A percentile compares a stretch with the other conserved stretches of the same genome.
Evolutionary conservation across 768 basidiomycete genomes (phyloP).

Genomic region (Macrolepiota dolichaula): DNA sequence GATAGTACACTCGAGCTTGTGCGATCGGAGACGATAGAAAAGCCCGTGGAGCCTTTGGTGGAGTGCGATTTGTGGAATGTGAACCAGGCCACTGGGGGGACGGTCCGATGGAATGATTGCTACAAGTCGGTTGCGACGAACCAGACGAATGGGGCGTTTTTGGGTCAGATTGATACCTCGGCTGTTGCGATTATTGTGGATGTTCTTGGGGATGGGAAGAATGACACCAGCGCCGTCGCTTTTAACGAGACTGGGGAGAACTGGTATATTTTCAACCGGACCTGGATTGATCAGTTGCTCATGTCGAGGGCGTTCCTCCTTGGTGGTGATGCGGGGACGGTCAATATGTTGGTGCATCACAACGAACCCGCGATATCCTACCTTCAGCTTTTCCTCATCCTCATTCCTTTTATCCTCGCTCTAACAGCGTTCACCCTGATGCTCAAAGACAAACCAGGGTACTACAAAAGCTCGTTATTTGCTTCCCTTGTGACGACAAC

Average conservation of each 20-base stretch:
- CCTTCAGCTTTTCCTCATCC: conserved; percentile 10
- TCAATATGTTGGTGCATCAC: conserved; percentile 12
- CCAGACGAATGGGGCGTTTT: conserved; percentile 8
- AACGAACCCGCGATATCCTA: conserved; percentile 10
- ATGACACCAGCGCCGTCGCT: conserved; percentile 8
- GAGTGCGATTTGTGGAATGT: conserved; percentile 9
- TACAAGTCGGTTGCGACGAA: neutral
- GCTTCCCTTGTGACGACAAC: conserved; percentile 15
- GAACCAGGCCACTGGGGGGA: conserved; percentile 16
- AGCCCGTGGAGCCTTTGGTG: conserved; percentile 10
- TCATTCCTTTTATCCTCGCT: conserved; percentile 13
- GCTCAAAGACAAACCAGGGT: conserved; percentile 13
- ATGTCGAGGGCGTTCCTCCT: conserved; percentile 15
- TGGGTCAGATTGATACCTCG: conserved; percentile 18
- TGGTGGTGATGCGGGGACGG: conserved; percentile 11
- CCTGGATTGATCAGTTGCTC: conserved; percentile 15
- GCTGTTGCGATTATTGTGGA: conserved; percentile 13
- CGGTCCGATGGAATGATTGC: conserved; percentile 12
- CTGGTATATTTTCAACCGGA: conserved; percentile 12
- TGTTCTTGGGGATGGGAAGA: conserved; percentile 17
- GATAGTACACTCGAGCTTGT: conserved; percentile 11
- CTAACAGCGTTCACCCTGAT: conserved; percentile 8
- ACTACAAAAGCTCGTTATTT: conserved; percentile 17
- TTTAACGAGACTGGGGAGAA: conserved; percentile 13
- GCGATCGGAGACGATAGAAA: conserved; percentile 13